Conservation (phyloP, 2,329 filamentous ascomycete genomes). For the Fusarium mexicanum region DNA sequence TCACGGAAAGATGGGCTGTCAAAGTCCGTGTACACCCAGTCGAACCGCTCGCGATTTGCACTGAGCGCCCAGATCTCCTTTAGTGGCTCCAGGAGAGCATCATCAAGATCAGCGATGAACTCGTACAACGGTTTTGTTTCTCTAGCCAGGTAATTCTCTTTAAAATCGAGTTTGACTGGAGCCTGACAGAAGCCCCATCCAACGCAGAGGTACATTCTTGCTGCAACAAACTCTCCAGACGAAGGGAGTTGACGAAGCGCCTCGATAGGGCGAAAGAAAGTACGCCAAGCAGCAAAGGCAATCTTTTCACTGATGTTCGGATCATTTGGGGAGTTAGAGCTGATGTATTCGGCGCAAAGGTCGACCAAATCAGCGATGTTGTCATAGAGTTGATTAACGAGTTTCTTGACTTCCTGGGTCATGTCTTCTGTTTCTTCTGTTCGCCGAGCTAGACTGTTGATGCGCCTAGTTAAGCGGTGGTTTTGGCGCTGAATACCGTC, state of each 20-base stretch:
- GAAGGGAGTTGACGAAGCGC: neutral
- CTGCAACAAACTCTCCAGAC: neutral
- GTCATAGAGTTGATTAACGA: neutral
- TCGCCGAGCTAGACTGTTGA: neutral
- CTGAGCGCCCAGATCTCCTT: neutral
- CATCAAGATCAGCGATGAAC: neutral
- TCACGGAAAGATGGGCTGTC: neutral
- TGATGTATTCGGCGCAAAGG: neutral
- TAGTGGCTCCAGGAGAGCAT: neutral
- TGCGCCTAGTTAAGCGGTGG: neutral
- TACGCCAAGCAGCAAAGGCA: neutral
- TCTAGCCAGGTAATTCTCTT: fast-evolving
- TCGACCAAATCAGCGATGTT: neutral
- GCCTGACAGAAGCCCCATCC: neutral
- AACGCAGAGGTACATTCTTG: neutral
- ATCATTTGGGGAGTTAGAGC: neutral
- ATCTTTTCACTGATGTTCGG: no score
- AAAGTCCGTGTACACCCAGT: neutral
- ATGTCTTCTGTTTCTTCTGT: neutral
- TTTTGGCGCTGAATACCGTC: neutral
- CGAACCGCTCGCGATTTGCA: neutral
- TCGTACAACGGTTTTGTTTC: fast-evolving
- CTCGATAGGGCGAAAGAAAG: neutral
- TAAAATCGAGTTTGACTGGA: neutral
- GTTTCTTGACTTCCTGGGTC: neutral